Percentiles rank a stretch among this genome's conserved stretches.
phyloP scores from a whole-genome alignment of 2,329 filamentous ascomycete genomes.

The Botrytis cinerea region DNA sequence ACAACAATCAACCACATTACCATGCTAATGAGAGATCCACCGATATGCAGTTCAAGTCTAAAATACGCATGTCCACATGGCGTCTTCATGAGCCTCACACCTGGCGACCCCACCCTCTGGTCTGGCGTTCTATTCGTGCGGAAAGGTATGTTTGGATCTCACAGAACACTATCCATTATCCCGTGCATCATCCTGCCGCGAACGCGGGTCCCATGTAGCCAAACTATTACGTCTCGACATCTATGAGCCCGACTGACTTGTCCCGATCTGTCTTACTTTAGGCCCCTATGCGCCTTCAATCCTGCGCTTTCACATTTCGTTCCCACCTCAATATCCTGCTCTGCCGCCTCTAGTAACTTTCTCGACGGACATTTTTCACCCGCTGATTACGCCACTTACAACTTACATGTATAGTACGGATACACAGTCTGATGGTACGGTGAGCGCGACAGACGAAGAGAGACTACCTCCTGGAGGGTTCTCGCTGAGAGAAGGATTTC shows the following conservation, averaged over 20 bases:
- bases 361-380: constrained; percentile 91
- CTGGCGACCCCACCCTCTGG: constrained; percentile 81
- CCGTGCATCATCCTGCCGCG: neutral
- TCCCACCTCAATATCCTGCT: constrained; percentile 76
- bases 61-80: constrained; percentile 83
- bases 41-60: constrained; percentile 65
- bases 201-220: neutral
- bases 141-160: constrained; percentile 60
- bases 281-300: constrained; percentile 88
- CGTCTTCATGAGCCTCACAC: constrained; percentile 81
- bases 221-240: neutral
- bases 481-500: constrained; percentile 87
- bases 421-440: constrained; percentile 71
- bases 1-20: neutral
- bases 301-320: constrained; percentile 86
- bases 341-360: constrained; percentile 85
- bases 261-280: constrained; percentile 42
- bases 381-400: constrained; percentile 87
- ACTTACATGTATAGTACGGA: constrained; percentile 90
- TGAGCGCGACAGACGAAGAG: constrained; percentile 82
- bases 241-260: constrained; percentile 8
- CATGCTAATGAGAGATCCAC: constrained; percentile 9
- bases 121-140: constrained; percentile 89
- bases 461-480: constrained; percentile 85
- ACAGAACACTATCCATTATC: constrained; percentile 5